Base-by-base conservation (phyloP, 1,284 basidiomycete species). In the Wolfiporia cocos region DNA sequence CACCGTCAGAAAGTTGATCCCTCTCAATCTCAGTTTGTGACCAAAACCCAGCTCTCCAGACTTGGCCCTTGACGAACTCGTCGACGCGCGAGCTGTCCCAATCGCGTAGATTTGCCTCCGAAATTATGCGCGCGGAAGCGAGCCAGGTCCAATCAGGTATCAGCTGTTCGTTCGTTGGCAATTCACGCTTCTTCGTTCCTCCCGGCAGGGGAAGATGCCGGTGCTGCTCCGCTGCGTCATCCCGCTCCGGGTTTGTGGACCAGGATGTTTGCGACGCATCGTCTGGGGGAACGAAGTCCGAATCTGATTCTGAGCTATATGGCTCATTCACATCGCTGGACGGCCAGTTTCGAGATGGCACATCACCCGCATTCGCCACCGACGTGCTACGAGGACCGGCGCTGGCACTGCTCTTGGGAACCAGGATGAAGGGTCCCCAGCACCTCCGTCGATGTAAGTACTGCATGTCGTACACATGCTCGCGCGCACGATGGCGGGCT, bases 381-480 rank as follows among this genome's bases (percentile, higher is more conserved):
- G n/a, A n/a, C n/a, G n/a, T n/a, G n/a, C n/a, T n/a, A n/a, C n/a
- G n/a, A n/a, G n/a, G n/a, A n/a, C n/a, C n/a, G n/a, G n/a, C n/a
- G n/a, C n/a, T n/a, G n/a, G n/a, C n/a, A n/a, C n/a, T n/a, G n/a
- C n/a, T 28, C 9, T 39, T 37, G 30, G 26, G 32, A 5, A 63
- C 55, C 2, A 56, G 56, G 2, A 68, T 57, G 50, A 61, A 75
- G 1, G 73, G 73, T 1, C 73, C 73, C 68, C 69, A 75, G 17
- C 61, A 53, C 17, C 73, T 61, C 35, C 67, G 58, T 3, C 57
- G 57, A 19, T 56, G 53, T n/a, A 72, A 61, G 39, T 71, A 75
- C 23, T 62, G 60, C 55, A 75, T 65, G 38, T 73, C 64, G 50
- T 73, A 75, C 3, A 70, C 70, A 23, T 62, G 62, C 43, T 58